Conservation (phyloP, 352 stramenopile species). For the Phytophthora constricta region DNA sequence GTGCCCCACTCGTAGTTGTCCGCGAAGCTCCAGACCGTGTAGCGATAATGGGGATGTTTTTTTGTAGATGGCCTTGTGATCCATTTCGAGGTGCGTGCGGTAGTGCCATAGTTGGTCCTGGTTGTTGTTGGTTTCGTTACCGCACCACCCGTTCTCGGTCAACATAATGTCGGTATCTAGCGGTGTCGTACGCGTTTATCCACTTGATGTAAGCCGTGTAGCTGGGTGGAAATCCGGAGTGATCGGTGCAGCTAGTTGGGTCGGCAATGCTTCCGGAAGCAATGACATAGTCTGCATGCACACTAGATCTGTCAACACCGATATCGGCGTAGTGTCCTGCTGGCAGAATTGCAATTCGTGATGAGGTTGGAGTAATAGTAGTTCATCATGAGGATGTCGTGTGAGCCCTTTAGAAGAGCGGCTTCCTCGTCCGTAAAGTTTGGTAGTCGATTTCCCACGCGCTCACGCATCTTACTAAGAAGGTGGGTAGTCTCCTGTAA, state of each 20-base stretch:
- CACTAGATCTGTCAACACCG: conserved; percentile 57
- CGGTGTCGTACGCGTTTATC: conserved; percentile 48
- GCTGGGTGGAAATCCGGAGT: conserved; percentile 52
- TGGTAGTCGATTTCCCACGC: conserved; percentile 81
- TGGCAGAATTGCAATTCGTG: conserved; percentile 51
- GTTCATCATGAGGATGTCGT: conserved; percentile 96
- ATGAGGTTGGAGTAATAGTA: conserved; percentile 86
- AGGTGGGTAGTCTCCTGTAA: conserved; percentile 90
- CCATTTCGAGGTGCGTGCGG: conserved; percentile 54
- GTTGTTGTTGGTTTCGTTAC: conserved; percentile 64
- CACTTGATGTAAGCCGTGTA: conserved; percentile 59
- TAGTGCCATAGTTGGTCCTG: conserved; percentile 67
- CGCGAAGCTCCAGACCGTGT: conserved; percentile 87
- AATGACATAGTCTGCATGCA: conserved; percentile 45
- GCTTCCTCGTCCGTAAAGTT: conserved; percentile 86
- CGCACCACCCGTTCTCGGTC: conserved; percentile 75
- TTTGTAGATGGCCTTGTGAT: conserved; percentile 55
- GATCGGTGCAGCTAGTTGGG: conserved; percentile 27
- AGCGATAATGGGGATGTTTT: conserved; percentile 76
- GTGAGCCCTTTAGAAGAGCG: conserved; percentile 76
- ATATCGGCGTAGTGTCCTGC: conserved; percentile 51
- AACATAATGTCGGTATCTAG: conserved; percentile 51
- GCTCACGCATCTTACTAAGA: conserved; percentile 91
- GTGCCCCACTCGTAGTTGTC: conserved; percentile 44
- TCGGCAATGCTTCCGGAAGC: conserved; percentile 33